Conservation (phyloP, 129 eudicot species). For the Mikania micrantha region DNA sequence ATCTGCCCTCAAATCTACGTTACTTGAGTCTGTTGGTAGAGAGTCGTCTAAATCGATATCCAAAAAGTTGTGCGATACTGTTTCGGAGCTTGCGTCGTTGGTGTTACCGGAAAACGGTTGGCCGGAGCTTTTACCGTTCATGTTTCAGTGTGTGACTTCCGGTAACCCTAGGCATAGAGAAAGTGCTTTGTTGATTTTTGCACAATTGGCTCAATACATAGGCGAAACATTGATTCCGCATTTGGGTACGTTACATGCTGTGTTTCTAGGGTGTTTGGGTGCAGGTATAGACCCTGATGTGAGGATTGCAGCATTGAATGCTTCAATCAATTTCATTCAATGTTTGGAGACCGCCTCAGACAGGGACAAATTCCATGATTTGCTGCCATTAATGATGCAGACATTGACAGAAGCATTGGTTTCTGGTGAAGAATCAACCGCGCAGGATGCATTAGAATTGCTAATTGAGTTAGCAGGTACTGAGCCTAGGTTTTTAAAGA, state of each 20-base stretch:
- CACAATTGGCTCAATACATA: slow-evolving; percentile 71
- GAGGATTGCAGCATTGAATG: slow-evolving; percentile 69
- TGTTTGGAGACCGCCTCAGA: slow-evolving; percentile 61
- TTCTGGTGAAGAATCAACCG: slow-evolving; percentile 64
- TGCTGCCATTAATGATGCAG: slow-evolving; percentile 85
- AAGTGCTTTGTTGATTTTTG: slow-evolving; percentile 68
- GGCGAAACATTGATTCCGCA: slow-evolving; percentile 61
- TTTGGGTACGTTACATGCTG: slow-evolving; percentile 63
- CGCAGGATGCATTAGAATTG: slow-evolving; percentile 84
- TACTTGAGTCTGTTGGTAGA: slow-evolving; percentile 38
- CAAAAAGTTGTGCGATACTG: slow-evolving; percentile 78
- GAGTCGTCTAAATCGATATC: slow-evolving; percentile 49
- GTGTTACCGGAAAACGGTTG: slow-evolving; percentile 64
- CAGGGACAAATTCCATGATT: slow-evolving; percentile 75
- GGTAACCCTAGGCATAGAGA: slow-evolving; percentile 47
- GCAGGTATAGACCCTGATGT: slow-evolving; percentile 51
- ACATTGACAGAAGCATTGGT: slow-evolving; percentile 78
- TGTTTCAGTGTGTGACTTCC: slow-evolving; percentile 79
- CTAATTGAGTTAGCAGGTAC: slow-evolving; percentile 88
- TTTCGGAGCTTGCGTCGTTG: slow-evolving; percentile 73
- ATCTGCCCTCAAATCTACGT: slow-evolving; percentile 37
- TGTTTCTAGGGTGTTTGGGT: slow-evolving; percentile 50
- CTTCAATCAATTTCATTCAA: slow-evolving; percentile 73
- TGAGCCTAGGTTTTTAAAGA: slow-evolving; percentile 84
- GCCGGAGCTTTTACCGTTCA: slow-evolving; percentile 85